A percentile compares a stretch with the other conserved stretches of the same genome.
Conservation (phyloP, 306 rosid genomes). For the Vicia villosa region DNA sequence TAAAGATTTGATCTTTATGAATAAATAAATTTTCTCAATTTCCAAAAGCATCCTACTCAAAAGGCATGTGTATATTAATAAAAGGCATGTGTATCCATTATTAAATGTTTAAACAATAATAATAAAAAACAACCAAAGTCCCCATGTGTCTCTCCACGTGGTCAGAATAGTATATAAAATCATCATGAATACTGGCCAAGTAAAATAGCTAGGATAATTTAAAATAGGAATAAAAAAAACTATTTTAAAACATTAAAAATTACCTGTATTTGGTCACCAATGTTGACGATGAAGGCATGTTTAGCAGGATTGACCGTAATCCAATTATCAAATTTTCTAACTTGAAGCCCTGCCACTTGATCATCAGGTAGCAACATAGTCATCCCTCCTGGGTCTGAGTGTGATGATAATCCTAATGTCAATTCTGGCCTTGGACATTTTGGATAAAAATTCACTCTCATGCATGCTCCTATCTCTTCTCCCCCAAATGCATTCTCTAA, state of each 20-base stretch:
- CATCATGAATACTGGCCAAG: background rate
- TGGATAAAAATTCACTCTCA: conserved; percentile 84
- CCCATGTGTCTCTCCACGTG: conserved; percentile 6
- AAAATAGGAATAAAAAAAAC: background rate
- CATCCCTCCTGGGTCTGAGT: conserved; percentile 96
- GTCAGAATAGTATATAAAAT: background rate
- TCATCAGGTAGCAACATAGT: conserved; percentile 73
- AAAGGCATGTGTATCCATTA: too few relatives aligned
- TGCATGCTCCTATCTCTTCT: conserved; percentile 72
- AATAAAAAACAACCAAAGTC: background rate
- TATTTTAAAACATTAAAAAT: background rate
- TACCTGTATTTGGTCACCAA: conserved; percentile 92
- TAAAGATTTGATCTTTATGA: too few relatives aligned
- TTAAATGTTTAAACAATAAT: background rate
- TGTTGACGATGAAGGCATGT: conserved; percentile 82
- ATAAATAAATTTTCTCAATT: too few relatives aligned
- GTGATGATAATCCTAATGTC: conserved; percentile 78
- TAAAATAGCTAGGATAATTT: background rate
- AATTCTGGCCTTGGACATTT: conserved; percentile 84
- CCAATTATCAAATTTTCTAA: conserved; percentile 59
- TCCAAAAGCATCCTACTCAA: too few relatives aligned
- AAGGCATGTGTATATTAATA: too few relatives aligned
- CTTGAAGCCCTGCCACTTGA: conserved; percentile 80
- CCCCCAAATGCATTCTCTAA: conserved; percentile 80
- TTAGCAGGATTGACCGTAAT: conserved; percentile 79